phyloP scores from a whole-genome alignment of 2,329 filamentous ascomycete genomes.

The Drechslerella coelobrocha region DNA sequence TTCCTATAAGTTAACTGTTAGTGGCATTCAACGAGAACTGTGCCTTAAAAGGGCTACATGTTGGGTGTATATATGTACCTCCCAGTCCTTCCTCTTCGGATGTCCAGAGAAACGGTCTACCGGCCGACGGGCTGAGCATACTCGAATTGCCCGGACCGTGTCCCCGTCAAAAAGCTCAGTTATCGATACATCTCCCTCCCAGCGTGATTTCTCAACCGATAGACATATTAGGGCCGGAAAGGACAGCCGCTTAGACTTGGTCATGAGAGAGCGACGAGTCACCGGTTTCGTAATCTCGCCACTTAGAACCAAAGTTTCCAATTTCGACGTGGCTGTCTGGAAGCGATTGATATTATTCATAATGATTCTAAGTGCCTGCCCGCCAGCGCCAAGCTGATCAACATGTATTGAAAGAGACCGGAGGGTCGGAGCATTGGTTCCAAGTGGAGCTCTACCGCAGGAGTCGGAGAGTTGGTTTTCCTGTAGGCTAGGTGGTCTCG shows the following conservation, averaged over 20 bases:
- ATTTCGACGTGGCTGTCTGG: neutral
- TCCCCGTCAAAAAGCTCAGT: neutral
- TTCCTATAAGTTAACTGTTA: too few species aligned
- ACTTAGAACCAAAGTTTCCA: neutral
- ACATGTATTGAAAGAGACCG: neutral
- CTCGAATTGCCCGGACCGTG: neutral
- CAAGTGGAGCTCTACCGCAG: neutral
- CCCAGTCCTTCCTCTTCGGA: too few species aligned
- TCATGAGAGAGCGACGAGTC: too few species aligned
- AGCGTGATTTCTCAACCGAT: neutral
- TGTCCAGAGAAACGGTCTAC: too few species aligned
- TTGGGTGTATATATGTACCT: too few species aligned
- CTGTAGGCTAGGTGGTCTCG: neutral
- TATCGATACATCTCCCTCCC: neutral
- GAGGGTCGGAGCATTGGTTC: neutral
- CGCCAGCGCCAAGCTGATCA: neutral
- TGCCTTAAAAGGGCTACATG: too few species aligned
- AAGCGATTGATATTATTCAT: neutral
- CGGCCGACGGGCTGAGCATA: too few species aligned
- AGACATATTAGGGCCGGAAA: neutral
- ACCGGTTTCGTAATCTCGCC: too few species aligned
- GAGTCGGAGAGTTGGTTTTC: neutral
- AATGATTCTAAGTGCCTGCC: neutral
- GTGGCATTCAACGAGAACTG: too few species aligned
- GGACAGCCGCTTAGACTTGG: neutral